These are phyloP conservation scores for Acanthamoeba quina DNA, from an alignment of 208 protist genomes.

Conservation along the genomic window DNA sequence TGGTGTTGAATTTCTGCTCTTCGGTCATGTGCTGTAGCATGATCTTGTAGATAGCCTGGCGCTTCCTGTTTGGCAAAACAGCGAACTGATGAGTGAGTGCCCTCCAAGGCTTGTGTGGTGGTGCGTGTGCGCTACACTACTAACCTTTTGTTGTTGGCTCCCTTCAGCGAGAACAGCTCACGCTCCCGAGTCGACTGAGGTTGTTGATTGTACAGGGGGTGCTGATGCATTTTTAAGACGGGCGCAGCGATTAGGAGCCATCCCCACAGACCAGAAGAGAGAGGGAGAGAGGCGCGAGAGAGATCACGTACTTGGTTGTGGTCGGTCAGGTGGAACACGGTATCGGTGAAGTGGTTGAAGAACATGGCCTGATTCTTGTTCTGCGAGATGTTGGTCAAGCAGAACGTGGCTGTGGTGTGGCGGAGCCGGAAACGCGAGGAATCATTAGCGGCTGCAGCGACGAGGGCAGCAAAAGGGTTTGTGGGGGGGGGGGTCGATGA, in stretches of 20 bases:
- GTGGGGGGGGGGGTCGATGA: neutral
- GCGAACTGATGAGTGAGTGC: neutral
- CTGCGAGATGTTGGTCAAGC: constrained; percentile 73
- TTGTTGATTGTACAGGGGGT: constrained; percentile 82
- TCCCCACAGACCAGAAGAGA: too few species aligned
- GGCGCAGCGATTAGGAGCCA: neutral
- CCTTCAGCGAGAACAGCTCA: constrained; percentile 61
- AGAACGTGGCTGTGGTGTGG: constrained; percentile 71
- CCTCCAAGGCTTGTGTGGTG: neutral
- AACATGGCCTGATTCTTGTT: constrained; percentile 39
- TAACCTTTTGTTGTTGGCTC: neutral
- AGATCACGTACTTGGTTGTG: constrained; percentile 42
- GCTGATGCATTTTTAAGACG: neutral
- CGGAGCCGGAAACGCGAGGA: too few species aligned
- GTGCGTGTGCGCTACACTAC: too few species aligned
- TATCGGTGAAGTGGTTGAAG: constrained; percentile 81
- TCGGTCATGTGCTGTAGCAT: constrained; percentile 82
- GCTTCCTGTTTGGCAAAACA: neutral
- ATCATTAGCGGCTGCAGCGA: too few species aligned
- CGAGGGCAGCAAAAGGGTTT: too few species aligned
- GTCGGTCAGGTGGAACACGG: constrained; percentile 84
- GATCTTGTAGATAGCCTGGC: constrained; percentile 80
- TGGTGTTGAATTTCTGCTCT: constrained; percentile 79
- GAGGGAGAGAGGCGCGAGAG: neutral
- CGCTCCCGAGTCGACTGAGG: constrained; percentile 41